These are phyloP conservation scores for Pulveroboletus sp. DNA, from an alignment of 768 basidiomycete genomes.

Conservation along the genomic window DNA sequence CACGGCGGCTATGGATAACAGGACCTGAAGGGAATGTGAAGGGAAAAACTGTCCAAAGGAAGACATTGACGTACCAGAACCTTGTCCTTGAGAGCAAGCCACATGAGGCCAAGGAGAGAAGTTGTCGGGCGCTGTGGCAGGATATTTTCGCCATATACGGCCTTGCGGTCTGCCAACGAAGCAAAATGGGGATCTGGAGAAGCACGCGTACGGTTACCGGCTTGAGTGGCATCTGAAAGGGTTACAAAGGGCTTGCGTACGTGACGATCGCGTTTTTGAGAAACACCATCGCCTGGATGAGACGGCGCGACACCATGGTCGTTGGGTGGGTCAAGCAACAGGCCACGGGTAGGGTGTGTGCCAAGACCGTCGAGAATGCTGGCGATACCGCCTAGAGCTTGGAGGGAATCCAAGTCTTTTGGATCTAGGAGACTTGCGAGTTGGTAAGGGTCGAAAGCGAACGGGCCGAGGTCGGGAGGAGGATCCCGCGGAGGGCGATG, in stretches of 20 bases:
- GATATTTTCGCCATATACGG: conserved; percentile 74
- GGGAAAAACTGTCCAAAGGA: neutral
- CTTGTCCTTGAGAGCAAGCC: conserved; percentile 85
- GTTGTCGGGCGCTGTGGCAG: conserved; percentile 71
- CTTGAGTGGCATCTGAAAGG: conserved; percentile 4
- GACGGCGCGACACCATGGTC: neutral
- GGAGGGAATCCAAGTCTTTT: conserved; percentile 69
- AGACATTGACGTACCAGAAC: conserved; percentile 59
- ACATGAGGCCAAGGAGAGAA: conserved; percentile 74
- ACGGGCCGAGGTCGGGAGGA: conserved; percentile 62
- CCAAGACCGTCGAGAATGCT: conserved; percentile 74
- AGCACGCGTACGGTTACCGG: neutral
- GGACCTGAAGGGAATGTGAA: conserved; percentile 47
- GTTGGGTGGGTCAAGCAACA: conserved; percentile 13
- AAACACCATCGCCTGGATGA: conserved; percentile 28
- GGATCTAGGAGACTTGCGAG: conserved; percentile 90
- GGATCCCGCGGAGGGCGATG: conserved; percentile 38
- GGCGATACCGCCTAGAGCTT: conserved; percentile 65
- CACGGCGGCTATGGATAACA: conserved; percentile 89
- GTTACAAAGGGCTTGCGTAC: neutral
- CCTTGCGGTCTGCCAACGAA: conserved; percentile 55
- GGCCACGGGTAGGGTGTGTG: conserved; percentile 53
- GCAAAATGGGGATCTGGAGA: conserved; percentile 30
- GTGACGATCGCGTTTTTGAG: conserved; percentile 32
- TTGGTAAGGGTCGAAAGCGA: conserved; percentile 65